Conservation (phyloP, 371 early-diverging fungal genomes). For the Actinomortierella ambigua region DNA sequence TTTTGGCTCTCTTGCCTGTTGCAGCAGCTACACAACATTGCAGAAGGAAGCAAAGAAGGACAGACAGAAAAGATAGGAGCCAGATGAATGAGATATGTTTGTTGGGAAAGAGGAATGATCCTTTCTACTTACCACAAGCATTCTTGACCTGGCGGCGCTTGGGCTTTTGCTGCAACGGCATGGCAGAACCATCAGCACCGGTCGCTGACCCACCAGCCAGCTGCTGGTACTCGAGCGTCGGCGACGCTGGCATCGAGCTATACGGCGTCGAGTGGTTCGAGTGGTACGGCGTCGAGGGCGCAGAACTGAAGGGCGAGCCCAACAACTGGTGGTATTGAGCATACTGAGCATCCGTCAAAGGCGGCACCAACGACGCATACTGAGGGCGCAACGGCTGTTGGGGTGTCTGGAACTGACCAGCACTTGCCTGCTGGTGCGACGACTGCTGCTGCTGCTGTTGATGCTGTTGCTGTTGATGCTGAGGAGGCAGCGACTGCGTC, state of each 20-base stretch:
- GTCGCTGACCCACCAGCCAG: constrained; percentile 6
- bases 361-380: constrained; percentile 37
- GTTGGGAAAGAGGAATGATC: not conserved
- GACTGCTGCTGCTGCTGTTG: constrained; percentile 15
- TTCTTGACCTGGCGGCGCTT: constrained; percentile 82
- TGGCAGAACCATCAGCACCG: not conserved
- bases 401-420: constrained; percentile 23
- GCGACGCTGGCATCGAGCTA: constrained; percentile 44
- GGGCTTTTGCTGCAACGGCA: constrained; percentile 19
- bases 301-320: constrained; percentile 39
- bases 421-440: constrained; percentile 11
- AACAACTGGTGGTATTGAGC: constrained; percentile 41
- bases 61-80: not conserved
- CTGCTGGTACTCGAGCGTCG: constrained; percentile 34
- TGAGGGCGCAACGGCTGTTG: constrained; percentile 30
- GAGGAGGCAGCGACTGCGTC: constrained; percentile 25
- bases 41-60: not conserved
- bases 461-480: constrained; percentile 26
- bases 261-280: constrained; percentile 47
- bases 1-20: constrained; percentile 1
- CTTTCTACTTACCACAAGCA: constrained; percentile 70
- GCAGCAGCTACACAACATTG: constrained; percentile 1
- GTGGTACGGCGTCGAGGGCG: constrained; percentile 36
- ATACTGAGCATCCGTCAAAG: constrained; percentile 33
- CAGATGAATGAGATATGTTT: not conserved